Base-by-base conservation (phyloP, 75 land plant genomes). In the Chamaecyparis obtusa region DNA sequence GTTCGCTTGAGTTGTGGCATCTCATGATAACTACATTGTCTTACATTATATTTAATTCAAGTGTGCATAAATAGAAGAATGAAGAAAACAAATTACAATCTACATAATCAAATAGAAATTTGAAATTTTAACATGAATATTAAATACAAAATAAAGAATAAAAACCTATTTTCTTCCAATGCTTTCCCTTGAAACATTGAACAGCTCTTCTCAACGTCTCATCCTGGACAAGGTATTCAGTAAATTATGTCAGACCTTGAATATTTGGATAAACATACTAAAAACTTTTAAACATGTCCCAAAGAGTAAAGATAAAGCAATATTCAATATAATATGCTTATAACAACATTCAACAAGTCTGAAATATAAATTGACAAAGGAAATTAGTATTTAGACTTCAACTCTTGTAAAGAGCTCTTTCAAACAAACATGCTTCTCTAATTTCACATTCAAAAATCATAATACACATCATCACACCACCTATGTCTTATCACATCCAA, bases 91-190 rank as follows among this genome's bases (percentile, higher is more conserved):
- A 71, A 21, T 71, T 71, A 71, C 10, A 32, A 71, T 32, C 11
- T 21, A 2, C 14, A 71, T 30, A 32, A 32, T 74, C 36, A 33
- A 74, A 11, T 74, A 74, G 3, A 74, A 33, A 74, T 74, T n/a
- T 32, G 2, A 74, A 32, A 74, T 32, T 7, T 64, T 74, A 74
- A 11, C 15, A 74, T 32, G 36, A 2, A 13, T 74, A 74, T 33
- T 74, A 74, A 74, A 74, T 36, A 74, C 8, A 33, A 74, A 74
- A 74, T 24, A 74, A 74, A 74, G 36, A 33, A 33, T 74, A 13
- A 13, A 74, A 89, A 96, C 97, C 96, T 87, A 96, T 96, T 87
- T 92, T 96, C 83, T 94, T 96, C 97, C 97, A 96, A 86, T 92
- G 93, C 81, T 92, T 94, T 69, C 96, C 96, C 57, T 96, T 92